phyloP scores from a whole-genome alignment of 1,284 basidiomycete species.

The Pascua guehoae region DNA sequence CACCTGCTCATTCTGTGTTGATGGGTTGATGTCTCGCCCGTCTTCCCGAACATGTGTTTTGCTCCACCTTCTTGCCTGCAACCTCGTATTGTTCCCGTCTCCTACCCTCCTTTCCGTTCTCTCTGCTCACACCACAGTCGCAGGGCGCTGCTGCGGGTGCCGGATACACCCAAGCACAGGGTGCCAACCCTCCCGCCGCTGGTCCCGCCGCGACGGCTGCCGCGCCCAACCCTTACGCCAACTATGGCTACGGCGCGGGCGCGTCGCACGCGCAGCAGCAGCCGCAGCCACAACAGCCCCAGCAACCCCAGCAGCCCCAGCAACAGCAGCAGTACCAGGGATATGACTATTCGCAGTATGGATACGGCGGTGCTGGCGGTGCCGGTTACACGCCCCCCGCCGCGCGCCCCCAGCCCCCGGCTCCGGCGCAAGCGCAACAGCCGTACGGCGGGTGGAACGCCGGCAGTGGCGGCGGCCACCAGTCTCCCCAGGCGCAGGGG shows the following conservation, averaged over 20 bases:
- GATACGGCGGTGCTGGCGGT: too few species aligned
- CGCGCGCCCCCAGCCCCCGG: background rate
- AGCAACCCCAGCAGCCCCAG: conserved; percentile 2
- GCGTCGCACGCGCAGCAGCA: conserved; percentile 26
- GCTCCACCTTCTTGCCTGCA: background rate
- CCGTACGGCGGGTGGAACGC: background rate
- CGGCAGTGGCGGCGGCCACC: too few species aligned
- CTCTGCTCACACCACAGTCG: background rate
- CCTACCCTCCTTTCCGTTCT: background rate
- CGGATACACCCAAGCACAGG: conserved; percentile 2
- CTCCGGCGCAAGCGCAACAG: background rate
- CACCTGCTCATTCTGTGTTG: background rate
- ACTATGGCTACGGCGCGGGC: conserved; percentile 47
- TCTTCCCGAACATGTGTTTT: background rate
- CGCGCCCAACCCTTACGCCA: conserved; percentile 39
- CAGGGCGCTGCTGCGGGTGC: conserved; percentile 6
- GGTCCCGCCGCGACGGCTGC: conserved; percentile 13
- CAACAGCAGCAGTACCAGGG: conserved; percentile 8
- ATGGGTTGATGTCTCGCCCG: background rate
- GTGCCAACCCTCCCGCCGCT: background rate
- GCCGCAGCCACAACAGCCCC: conserved; percentile 5
- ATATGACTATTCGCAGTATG: conserved; percentile 1
- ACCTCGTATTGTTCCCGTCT: background rate
- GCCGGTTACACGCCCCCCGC: background rate
- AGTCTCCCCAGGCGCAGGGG: background rate